A percentile compares a stretch with the other conserved stretches of the same genome.
phyloP scores from a whole-genome alignment of 495 filamentous ascomycete genomes.

The Staphylotrichum tortipilum region DNA sequence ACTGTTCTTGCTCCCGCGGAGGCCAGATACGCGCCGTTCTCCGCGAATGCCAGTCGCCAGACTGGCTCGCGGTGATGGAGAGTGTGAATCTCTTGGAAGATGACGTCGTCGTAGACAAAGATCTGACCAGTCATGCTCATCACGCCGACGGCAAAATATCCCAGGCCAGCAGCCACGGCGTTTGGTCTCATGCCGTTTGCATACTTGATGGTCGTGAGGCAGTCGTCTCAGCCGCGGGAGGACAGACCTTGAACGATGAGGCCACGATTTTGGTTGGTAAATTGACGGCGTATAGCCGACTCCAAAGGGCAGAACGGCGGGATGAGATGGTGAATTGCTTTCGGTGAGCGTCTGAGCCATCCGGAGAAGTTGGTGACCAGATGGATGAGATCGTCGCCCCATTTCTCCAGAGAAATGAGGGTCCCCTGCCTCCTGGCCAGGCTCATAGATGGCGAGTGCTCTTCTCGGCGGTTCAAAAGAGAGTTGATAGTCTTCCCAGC shows the following conservation, averaged over 20 bases:
- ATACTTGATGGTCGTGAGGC: conserved; percentile 19
- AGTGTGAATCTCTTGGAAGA: conserved; percentile 9
- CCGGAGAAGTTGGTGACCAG: conserved; percentile 7
- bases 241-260: conserved; percentile 19
- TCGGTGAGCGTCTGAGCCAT: conserved; percentile 11
- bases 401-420: too few species aligned
- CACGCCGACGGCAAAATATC: background rate
- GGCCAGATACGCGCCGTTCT: conserved; percentile 10
- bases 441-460: too few species aligned
- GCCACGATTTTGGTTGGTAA: conserved; percentile 7
- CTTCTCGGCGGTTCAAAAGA: background rate
- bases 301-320: conserved; percentile 24
- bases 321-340: conserved; percentile 22
- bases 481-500: conserved; percentile 8
- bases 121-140: conserved; percentile 2
- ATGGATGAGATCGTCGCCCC: conserved; percentile 7
- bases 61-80: conserved; percentile 18
- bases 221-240: conserved; percentile 20
- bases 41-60: conserved; percentile 10
- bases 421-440: too few species aligned
- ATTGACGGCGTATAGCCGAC: conserved; percentile 14
- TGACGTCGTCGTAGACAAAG: conserved; percentile 13
- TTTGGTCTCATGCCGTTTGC: conserved; percentile 5
- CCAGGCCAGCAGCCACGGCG: background rate
- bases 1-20: conserved; percentile 11